Evolutionary conservation across 2,329 filamentous ascomycete genomes (phyloP), one percentile per base, ranked within the genome.

Genomic region (Phialocephala sp.): DNA sequence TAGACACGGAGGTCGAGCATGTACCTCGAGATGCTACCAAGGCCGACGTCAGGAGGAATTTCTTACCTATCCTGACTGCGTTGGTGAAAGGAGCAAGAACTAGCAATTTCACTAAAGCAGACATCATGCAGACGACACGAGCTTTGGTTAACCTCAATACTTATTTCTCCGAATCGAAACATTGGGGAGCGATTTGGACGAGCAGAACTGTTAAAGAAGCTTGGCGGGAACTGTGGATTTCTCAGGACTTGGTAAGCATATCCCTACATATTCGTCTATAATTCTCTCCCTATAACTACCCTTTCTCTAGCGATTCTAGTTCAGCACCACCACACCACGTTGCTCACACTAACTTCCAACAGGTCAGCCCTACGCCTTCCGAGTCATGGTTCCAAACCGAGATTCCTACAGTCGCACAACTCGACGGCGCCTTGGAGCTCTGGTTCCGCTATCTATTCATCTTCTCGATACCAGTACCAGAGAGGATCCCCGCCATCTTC

Each of bases 401-500:
- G 22, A 70, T 77, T 18, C 80, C 80, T 8, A 82, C 80, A 1
- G 70, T 82, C 20, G 75, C 75, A 2, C 80, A 82, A 66, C 75
- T 82, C 36, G 80, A 82, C 57, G 79, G 77, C 58, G 80, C 79
- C 2, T 67, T 82, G 18, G 80, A 82, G 57, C 69, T 82, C 63
- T 82, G 80, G 80, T 79, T 78, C 64, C 76, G 80, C 70, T 82
- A 66, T 66, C 14, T 82, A 8, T 82, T 82, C 72, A 82, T 82
- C 52, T 81, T 81, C 68, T 81, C 80, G 0, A 79, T 82, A 35
- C 79, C 80, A 0, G 76, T 82, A 22, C 80, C 80, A 2, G 73
- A 75, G 5, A 65, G 66, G 11, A 73, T 75, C 36, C 86, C 86
- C 0, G 80, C 80, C n/a, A 84, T 88, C 3, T 88, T 88, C 74